These are phyloP conservation scores for Rhytidhysteron rufulum DNA, from an alignment of 2,329 filamentous ascomycete species.

Conservation along the genomic window DNA sequence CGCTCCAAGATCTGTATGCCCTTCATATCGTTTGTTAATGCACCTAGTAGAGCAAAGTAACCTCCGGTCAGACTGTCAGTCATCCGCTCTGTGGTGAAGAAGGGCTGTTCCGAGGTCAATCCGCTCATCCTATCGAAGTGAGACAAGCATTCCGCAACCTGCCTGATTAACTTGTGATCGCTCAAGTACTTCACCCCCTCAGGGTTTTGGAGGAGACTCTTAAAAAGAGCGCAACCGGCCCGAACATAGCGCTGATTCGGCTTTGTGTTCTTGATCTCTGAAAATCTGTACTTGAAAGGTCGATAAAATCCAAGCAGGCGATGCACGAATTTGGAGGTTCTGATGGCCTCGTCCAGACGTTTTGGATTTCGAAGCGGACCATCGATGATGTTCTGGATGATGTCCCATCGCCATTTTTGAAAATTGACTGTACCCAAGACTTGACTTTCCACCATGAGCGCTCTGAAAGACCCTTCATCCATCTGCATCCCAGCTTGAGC, in stretches of 20 bases:
- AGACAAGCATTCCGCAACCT: slow-evolving; percentile 92
- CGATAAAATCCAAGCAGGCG: slow-evolving; percentile 90
- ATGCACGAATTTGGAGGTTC: slow-evolving; percentile 94
- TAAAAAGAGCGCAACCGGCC: slow-evolving; percentile 83
- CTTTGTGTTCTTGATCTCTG: slow-evolving; percentile 83
- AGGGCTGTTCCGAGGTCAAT: slow-evolving; percentile 72
- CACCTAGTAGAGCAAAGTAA: slow-evolving; percentile 90
- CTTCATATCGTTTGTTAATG: slow-evolving; percentile 75
- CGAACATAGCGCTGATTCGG: slow-evolving; percentile 92
- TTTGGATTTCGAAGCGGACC: slow-evolving; percentile 89
- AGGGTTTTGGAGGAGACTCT: slow-evolving; percentile 76
- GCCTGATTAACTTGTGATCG: slow-evolving; percentile 88
- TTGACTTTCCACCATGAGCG: slow-evolving; percentile 69
- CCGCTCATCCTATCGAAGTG: slow-evolving; percentile 83
- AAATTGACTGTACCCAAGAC: slow-evolving; percentile 88
- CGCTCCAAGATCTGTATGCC: slow-evolving; percentile 87
- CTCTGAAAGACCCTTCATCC: slow-evolving; percentile 62
- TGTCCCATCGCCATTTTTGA: slow-evolving; percentile 95
- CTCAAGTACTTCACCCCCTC: slow-evolving; percentile 82
- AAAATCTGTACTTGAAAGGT: slow-evolving; percentile 95
- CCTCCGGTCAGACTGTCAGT: slow-evolving; percentile 84
- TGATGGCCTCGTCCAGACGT: slow-evolving; percentile 87
- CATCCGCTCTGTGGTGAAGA: slow-evolving; percentile 84
- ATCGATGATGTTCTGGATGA: slow-evolving; percentile 86
- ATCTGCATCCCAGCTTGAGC: slow-evolving; percentile 57